Evolutionary conservation across 2,329 filamentous ascomycete genomes (phyloP), one percentile per base, ranked within the genome.

Genomic region (Coniochaeta sp.): DNA sequence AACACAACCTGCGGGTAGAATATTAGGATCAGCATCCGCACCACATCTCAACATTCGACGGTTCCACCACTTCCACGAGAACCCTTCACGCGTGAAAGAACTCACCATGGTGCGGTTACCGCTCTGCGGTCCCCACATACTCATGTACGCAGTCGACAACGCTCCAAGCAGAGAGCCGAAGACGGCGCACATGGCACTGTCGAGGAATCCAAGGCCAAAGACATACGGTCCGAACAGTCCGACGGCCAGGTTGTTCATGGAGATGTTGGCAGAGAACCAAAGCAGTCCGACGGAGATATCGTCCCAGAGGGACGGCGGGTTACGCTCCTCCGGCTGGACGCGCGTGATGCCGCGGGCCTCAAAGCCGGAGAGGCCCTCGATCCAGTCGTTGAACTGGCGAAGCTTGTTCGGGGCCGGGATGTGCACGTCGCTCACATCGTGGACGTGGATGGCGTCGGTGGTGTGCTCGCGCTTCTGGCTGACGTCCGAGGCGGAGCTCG

Each of bases 211-310:
- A 2, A 67, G 57, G 3, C 58, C 49, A 46, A 65, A 67, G 9
- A 62, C 27, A 3, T 63, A 45, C 1, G 65, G 65, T 0, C 65
- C 65, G 5, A 66, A 57, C 6, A 67, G 55, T 6, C 62, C 65
- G 3, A 60, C 57, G 1, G 63, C 58, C 12, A 74, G 59, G 53
- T 74, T 74, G 58, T 73, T 74, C 51, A 68, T 60, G 0, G 71
- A 71, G 40, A 72, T 62, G 53, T 74, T 74, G 55, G 70, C 69
- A 51, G 69, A 68, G 56, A 73, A 73, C 71, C 71, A 74, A 31
- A 74, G 60, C 26, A 73, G 53, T 6, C 67, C 65, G 24, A 73
- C 64, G 50, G 72, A 69, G 2, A 71, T 46, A 31, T 72, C 68
- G n/a, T 62, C 61, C 28, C 63, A 54, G 6, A 55, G 52, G 0